Conservation (phyloP, 345 rosid species). For the Eucalyptus tenuipes region DNA sequence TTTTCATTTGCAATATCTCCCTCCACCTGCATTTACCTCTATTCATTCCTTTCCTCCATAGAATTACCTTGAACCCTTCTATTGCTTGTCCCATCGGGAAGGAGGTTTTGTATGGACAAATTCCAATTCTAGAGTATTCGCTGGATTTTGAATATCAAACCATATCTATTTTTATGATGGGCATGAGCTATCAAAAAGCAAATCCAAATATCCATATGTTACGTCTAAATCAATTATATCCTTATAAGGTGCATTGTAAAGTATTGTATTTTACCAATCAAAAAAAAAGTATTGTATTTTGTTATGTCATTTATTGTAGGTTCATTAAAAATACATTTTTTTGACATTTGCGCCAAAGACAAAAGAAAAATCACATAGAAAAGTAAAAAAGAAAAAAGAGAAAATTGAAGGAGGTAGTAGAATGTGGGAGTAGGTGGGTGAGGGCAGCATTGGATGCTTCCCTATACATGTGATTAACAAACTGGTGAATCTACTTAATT, state of each 20-base stretch:
- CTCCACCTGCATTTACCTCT: not conserved
- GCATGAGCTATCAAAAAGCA: not conserved
- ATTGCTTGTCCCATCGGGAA: not conserved
- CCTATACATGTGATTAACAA: not conserved
- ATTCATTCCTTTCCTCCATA: not conserved
- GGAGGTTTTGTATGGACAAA: not conserved
- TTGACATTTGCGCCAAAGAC: not conserved
- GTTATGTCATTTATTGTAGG: not conserved
- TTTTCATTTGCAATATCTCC: not conserved
- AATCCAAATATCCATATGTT: not conserved
- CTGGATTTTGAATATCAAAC: not conserved
- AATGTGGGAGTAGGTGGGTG: not conserved
- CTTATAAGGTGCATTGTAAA: not conserved
- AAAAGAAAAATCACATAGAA: not conserved
- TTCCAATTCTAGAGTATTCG: not conserved
- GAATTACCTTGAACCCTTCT: not conserved
- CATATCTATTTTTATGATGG: not conserved
- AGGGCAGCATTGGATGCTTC: not conserved
- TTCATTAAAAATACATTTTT: not conserved
- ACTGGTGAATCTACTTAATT: not conserved
- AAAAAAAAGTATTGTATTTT: not conserved
- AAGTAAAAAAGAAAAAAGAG: not conserved
- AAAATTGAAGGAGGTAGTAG: not conserved
- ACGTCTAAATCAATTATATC: not conserved
- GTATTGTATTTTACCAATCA: not conserved